Evolutionary conservation across 208 protist genomes (phyloP), one percentile per base, ranked within the genome.

Genomic region (Angomonas deanei): DNA sequence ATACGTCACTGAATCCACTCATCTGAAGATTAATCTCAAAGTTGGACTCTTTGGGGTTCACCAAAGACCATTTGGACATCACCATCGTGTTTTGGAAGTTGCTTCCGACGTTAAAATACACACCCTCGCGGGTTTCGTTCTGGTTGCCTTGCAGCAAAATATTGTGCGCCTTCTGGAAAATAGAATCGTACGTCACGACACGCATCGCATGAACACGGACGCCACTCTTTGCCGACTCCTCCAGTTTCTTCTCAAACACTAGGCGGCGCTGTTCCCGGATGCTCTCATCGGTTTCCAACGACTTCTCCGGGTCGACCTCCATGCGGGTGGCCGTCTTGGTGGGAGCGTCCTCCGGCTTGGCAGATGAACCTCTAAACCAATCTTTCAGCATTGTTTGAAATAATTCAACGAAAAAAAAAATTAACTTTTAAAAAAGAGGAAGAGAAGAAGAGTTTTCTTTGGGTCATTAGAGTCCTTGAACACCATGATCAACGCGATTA

Each of bases 21-120:
- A 93, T 91, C 73, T 96, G 90, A 38, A 93, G 61, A 38, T 76
- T 85, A 6, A 96, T 28, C 70, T 96, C 90, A 86, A 87, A 96
- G 64, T 89, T 66, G 27, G 87, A 92, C 75, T 76, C 82, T 63
- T 96, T 74, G 38, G 86, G 86, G 57, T 79, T 90, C n/a, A 60
- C 42, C n/a, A 96, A 63, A 13, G 59, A 46, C 76, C 80, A 93
- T 70, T 96, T 96, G 19, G 90, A 83, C 38, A 79, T 64, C 19
- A 96, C 61, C 83, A 91, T 88, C 36, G 82, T 75, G 68, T 96
- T 96, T 73, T 92, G 82, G 28, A 76, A 73, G 57, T 83, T 87
- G 68, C 86, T 87, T 33, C 71, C 47, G 52, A 93, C 33, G 66
- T 85, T 90, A 17, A 96, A 49, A 15, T 70, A 76, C 56, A 96